Evolutionary conservation across 495 filamentous ascomycete genomes (phyloP).

Genomic region (Penicillium lagena): DNA sequence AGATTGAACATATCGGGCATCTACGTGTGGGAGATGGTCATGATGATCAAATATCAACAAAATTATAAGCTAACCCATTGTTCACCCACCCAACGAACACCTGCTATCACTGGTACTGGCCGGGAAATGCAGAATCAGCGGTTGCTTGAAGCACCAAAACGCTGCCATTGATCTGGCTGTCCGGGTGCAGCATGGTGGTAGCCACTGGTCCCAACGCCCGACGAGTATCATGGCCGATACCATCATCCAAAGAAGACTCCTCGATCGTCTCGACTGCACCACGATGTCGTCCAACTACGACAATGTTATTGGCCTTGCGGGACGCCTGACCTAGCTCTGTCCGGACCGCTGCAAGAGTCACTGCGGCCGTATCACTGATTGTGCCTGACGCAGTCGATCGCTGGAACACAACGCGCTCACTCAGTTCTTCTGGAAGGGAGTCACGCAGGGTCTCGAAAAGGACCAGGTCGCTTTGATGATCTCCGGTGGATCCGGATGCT

Average conservation of each 20-base stretch:
- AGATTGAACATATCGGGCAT: slow-evolving; percentile 50
- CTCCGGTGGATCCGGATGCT: not conserved
- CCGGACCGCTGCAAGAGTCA: slow-evolving; percentile 39
- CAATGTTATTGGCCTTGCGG: slow-evolving; percentile 69
- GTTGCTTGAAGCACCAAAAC: slow-evolving; percentile 74
- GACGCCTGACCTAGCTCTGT: slow-evolving; percentile 54
- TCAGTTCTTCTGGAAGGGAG: slow-evolving; percentile 52
- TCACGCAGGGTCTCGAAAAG: slow-evolving; percentile 60
- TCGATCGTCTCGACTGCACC: slow-evolving; percentile 10
- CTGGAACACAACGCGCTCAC: slow-evolving; percentile 55
- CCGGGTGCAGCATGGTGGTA: slow-evolving; percentile 51
- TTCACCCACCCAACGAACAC: not conserved
- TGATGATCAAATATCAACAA: slow-evolving; percentile 44
- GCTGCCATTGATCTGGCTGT: slow-evolving; percentile 57
- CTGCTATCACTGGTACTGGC: slow-evolving; percentile 3
- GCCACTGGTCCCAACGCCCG: slow-evolving; percentile 64
- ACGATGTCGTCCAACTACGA: slow-evolving; percentile 63
- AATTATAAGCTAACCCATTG: slow-evolving; percentile 22
- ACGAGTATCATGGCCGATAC: slow-evolving; percentile 41
- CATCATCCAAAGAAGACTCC: slow-evolving; percentile 7
- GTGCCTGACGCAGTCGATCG: slow-evolving; percentile 11
- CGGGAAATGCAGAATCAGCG: not conserved
- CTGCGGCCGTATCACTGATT: slow-evolving; percentile 15
- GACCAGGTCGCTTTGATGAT: slow-evolving; percentile 37
- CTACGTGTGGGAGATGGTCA: slow-evolving; percentile 47